Conservation (phyloP, 2,329 filamentous ascomycete genomes). For the Berkeleyomyces basicola region DNA sequence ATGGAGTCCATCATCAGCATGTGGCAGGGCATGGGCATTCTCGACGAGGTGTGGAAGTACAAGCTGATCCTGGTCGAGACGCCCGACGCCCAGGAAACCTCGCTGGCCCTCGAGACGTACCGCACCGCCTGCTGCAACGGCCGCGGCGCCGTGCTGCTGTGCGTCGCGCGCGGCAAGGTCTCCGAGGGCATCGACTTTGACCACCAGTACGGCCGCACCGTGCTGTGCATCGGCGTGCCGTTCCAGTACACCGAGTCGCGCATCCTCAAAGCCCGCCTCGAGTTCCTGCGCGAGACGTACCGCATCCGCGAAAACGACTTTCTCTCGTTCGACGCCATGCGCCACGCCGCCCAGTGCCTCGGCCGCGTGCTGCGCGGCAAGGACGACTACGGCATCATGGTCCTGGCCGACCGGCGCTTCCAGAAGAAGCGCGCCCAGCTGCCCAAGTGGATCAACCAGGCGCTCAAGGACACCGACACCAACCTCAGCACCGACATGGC, state of each 20-base stretch:
- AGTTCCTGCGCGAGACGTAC: constrained; percentile 94
- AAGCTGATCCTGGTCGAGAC: constrained; percentile 97
- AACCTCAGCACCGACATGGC: constrained; percentile 95
- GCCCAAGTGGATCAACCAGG: constrained; percentile 92
- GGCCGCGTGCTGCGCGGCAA: constrained; percentile 90
- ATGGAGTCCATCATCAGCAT: constrained; percentile 99
- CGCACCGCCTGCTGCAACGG: constrained; percentile 96
- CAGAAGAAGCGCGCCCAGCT: constrained; percentile 80
- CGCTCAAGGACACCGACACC: constrained; percentile 65
- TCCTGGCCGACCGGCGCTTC: constrained; percentile 84
- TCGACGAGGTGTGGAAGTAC: constrained; percentile 98
- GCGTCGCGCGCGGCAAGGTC: constrained; percentile 92
- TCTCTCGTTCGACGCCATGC: constrained; percentile 95
- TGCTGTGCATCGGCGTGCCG: constrained; percentile 89
- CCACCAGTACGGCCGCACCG: constrained; percentile 91
- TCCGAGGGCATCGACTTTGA: constrained; percentile 98
- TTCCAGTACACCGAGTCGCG: constrained; percentile 98
- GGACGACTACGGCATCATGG: constrained; percentile 99
- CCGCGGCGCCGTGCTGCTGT: constrained; percentile 78
- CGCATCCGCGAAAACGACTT: constrained; percentile 96
- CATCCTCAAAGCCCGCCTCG: constrained; percentile 85
- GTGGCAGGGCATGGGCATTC: constrained; percentile 97
- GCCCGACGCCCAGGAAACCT: constrained; percentile 92
- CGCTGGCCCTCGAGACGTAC: constrained; percentile 87
- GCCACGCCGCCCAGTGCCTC: constrained; percentile 92